Conservation (phyloP, 139 green algal genomes). For the Spirogloea muscicola region DNA sequence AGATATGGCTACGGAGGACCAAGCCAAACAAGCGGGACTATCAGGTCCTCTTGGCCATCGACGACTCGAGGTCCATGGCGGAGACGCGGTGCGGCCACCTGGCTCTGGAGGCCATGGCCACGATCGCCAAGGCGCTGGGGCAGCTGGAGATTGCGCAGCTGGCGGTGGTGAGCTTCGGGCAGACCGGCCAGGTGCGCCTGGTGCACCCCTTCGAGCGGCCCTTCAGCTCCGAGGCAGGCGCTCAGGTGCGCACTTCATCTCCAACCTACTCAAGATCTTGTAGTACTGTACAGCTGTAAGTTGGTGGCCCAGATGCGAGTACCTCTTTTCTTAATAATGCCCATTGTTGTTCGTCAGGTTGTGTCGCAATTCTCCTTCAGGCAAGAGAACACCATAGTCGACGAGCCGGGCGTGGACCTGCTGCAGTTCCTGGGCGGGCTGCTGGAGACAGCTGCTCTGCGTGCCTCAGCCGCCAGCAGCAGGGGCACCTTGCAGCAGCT, state of each 20-base stretch:
- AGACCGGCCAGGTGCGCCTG: conserved; percentile 55
- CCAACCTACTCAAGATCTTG: no score
- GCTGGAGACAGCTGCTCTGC: conserved; percentile 62
- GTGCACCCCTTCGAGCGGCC: conserved; percentile 80
- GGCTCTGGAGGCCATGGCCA: conserved; percentile 82
- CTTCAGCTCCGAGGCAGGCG: conserved; percentile 79
- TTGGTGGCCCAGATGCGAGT: no score
- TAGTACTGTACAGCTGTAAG: no score
- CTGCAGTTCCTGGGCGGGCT: conserved; percentile 67
- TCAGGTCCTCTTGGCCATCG: conserved; percentile 86
- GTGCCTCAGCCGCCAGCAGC: background rate
- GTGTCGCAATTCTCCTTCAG: conserved; percentile 49
- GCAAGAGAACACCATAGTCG: conserved; percentile 92
- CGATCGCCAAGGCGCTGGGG: conserved; percentile 80
- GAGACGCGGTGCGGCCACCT: conserved; percentile 81
- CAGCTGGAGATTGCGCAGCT: conserved; percentile 87
- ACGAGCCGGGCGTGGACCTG: conserved; percentile 84
- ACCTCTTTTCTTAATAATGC: no score
- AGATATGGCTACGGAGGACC: conserved; percentile 96
- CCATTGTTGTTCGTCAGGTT: no score
- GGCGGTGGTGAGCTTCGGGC: conserved; percentile 87
- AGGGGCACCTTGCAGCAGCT: conserved; percentile 76
- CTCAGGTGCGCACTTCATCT: conserved; percentile 72
- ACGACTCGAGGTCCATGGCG: conserved; percentile 89
- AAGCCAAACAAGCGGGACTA: conserved; percentile 90